phyloP scores from a whole-genome alignment of 257 asterid genomes.

The Scutellaria minor region DNA sequence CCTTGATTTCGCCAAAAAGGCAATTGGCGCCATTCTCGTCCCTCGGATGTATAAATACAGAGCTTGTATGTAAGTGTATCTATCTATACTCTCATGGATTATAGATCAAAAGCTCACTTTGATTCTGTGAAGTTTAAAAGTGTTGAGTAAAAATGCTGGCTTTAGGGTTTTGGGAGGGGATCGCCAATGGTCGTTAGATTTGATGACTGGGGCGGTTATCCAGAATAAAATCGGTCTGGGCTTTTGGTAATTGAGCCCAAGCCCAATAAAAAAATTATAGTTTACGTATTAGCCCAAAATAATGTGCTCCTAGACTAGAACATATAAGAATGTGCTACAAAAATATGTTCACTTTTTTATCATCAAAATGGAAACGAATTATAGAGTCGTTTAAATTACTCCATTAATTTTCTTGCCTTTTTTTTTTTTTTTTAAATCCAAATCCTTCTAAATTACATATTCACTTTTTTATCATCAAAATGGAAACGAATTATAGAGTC shows the following conservation, averaged over 20 bases:
- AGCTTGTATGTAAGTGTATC: neutral
- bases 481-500: no score
- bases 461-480: no score
- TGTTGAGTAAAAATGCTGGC: neutral
- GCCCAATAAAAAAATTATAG: neutral
- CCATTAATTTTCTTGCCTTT: no score
- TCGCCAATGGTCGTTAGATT: neutral
- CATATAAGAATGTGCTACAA: no score
- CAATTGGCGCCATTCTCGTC: constrained; percentile 53
- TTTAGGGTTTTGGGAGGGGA: constrained; percentile 44
- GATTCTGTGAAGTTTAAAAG: neutral
- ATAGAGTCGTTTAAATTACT: no score
- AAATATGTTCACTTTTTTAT: no score
- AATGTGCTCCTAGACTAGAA: neutral
- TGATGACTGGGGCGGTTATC: constrained; percentile 19
- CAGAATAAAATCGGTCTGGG: constrained; percentile 5
- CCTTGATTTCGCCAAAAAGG: constrained; percentile 60
- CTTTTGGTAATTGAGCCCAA: neutral
- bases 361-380: no score
- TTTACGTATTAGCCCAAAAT: neutral
- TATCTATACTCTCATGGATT: constrained; percentile 30
- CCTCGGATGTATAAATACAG: constrained; percentile 2
- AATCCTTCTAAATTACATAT: no score
- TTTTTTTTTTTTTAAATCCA: no score
- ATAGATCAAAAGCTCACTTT: neutral